Conservation (phyloP, 192 early-diverging fungal genomes). For the Backusella psychrophila region DNA sequence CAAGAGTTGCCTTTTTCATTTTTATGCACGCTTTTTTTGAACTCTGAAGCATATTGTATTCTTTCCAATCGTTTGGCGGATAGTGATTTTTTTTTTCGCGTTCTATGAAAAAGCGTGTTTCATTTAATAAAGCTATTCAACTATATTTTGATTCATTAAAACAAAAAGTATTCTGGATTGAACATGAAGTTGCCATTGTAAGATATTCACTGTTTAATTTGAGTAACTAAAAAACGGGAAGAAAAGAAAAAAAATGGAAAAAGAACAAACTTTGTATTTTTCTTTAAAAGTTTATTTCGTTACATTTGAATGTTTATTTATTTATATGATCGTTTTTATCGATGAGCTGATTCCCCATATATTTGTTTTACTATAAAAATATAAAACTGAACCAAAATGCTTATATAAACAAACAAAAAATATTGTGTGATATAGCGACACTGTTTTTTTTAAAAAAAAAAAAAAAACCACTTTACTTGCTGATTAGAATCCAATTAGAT, state of each 20-base stretch:
- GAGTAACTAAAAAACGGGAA: not conserved
- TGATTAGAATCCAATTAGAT: not conserved
- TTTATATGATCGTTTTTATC: not conserved
- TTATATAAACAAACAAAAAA: not conserved
- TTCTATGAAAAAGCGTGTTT: not conserved
- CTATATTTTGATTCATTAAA: not conserved
- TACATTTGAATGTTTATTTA: not conserved
- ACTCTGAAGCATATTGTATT: not conserved
- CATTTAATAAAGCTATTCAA: not conserved
- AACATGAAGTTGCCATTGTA: not conserved
- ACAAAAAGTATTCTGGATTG: not conserved
- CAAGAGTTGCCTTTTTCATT: not conserved
- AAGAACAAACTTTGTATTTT: not conserved
- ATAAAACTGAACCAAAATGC: not conserved
- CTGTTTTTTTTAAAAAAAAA: not conserved
- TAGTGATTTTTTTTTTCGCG: too few relatives aligned
- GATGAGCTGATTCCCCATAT: not conserved
- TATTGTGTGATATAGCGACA: not conserved
- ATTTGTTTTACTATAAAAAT: not conserved
- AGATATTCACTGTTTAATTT: not conserved
- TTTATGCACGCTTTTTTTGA: too few relatives aligned
- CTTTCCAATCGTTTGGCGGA: too few relatives aligned
- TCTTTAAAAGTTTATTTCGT: not conserved
- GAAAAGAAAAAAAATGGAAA: constrained; percentile 17
- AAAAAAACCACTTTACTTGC: not conserved